phyloP scores from a whole-genome alignment of 768 basidiomycete species.

The Chalciporus pseudorubinellus region DNA sequence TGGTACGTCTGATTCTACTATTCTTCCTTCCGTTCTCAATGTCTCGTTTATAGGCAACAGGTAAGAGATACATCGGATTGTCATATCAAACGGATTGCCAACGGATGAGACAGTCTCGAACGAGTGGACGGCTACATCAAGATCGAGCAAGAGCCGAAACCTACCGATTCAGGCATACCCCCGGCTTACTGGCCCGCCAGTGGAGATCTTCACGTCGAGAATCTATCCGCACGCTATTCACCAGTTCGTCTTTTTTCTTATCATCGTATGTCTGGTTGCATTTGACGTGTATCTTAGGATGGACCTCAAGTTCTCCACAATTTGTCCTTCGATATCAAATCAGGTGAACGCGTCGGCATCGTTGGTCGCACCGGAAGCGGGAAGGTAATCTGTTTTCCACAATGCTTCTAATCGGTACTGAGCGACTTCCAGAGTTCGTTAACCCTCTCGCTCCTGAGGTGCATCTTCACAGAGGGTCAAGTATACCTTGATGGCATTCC shows the following conservation, averaged over 20 bases:
- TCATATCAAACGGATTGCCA: too few relatives aligned
- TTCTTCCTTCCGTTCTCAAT: slow-evolving; percentile 34
- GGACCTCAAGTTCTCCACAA: slow-evolving; percentile 58
- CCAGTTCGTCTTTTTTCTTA: slow-evolving; percentile 15
- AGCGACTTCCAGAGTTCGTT: slow-evolving; percentile 41
- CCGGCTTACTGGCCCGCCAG: slow-evolving; percentile 66
- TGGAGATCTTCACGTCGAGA: slow-evolving; percentile 50
- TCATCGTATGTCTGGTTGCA: too few relatives aligned
- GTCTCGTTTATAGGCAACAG: slow-evolving; percentile 33
- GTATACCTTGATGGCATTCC: slow-evolving; percentile 51
- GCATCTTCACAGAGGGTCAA: slow-evolving; percentile 51
- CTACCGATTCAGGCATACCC: slow-evolving; percentile 42
- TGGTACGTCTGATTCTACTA: slow-evolving; percentile 28
- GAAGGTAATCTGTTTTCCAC: slow-evolving; percentile 28
- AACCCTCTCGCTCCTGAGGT: slow-evolving; percentile 52
- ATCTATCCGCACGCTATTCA: slow-evolving; percentile 50
- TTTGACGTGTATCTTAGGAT: slow-evolving; percentile 28
- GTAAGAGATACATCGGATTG: slow-evolving; percentile 20
- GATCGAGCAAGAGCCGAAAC: slow-evolving; percentile 43
- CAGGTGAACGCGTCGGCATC: slow-evolving; percentile 58
- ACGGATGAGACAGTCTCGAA: too few relatives aligned
- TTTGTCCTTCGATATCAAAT: slow-evolving; percentile 48
- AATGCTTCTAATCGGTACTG: slow-evolving; percentile 4
- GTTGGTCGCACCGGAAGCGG: slow-evolving; percentile 63
- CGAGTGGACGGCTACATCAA: slow-evolving; percentile 8